These are phyloP conservation scores for Ephemerocybe angulata DNA, from an alignment of 768 basidiomycete species.

Conservation along the genomic window DNA sequence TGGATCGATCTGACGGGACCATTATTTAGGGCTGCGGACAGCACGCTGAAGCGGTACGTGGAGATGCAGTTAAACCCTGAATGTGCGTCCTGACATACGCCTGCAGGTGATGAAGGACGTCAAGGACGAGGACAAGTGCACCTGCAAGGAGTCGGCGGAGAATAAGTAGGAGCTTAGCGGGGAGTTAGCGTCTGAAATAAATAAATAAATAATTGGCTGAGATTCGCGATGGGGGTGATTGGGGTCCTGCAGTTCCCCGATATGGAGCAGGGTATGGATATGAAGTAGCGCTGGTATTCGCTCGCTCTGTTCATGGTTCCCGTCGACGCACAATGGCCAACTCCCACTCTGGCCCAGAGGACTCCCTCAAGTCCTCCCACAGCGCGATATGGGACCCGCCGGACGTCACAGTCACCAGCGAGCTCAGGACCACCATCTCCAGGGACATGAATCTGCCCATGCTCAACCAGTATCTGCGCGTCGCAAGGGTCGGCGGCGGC, in stretches of 20 bases:
- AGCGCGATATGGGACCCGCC: slow-evolving; percentile 34
- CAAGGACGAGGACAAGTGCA: slow-evolving; percentile 46
- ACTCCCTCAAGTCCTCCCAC: slow-evolving; percentile 18
- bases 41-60: slow-evolving; percentile 55
- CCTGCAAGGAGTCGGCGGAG: slow-evolving; percentile 23
- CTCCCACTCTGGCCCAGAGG: too few species aligned
- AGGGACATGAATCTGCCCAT: slow-evolving; percentile 32
- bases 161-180: slow-evolving; percentile 6
- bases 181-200: slow-evolving; percentile 16
- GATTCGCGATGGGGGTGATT: slow-evolving; percentile 20
- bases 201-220: slow-evolving; percentile 10
- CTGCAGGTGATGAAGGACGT: slow-evolving; percentile 45
- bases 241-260: too few species aligned
- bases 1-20: slow-evolving; percentile 1
- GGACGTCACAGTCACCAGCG: slow-evolving; percentile 49
- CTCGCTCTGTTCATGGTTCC: too few species aligned
- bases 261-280: too few species aligned
- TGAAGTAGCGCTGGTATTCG: too few species aligned
- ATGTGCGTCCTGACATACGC: slow-evolving; percentile 4
- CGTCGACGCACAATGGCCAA: too few species aligned
- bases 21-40: slow-evolving; percentile 61
- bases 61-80: not conserved
- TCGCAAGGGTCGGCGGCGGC: slow-evolving; percentile 75
- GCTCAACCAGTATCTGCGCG: slow-evolving; percentile 85
- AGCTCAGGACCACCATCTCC: slow-evolving; percentile 37